A percentile compares a stretch with the other conserved stretches of the same genome.
These are phyloP conservation scores for Cercospora sesami DNA, from an alignment of 2,329 filamentous ascomycete species.

Conservation along the genomic window DNA sequence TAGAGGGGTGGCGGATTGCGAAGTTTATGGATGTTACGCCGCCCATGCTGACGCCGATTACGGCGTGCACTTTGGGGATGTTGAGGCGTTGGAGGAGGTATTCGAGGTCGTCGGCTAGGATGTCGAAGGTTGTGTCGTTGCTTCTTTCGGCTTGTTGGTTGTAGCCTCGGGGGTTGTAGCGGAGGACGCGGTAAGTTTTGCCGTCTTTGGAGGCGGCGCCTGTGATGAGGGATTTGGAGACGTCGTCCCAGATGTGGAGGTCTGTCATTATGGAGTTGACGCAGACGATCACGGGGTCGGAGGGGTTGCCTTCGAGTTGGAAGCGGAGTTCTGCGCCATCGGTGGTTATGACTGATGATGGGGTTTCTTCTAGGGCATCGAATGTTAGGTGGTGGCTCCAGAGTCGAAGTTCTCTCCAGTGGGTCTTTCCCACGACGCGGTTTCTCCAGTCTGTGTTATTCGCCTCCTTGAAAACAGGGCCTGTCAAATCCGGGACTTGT, in stretches of 20 bases:
- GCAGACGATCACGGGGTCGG: slow-evolving; percentile 72
- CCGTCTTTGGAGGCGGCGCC: slow-evolving; percentile 45
- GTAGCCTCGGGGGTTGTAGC: slow-evolving; percentile 75
- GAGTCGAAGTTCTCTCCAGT: slow-evolving; percentile 57
- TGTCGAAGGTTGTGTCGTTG: slow-evolving; percentile 57
- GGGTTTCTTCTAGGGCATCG: slow-evolving; percentile 61
- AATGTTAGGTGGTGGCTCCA: slow-evolving; percentile 80
- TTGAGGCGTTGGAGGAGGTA: slow-evolving; percentile 67
- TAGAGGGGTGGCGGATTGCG: slow-evolving; percentile 63
- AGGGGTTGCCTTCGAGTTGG: slow-evolving; percentile 69
- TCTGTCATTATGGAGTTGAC: slow-evolving; percentile 79
- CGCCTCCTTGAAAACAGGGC: slow-evolving; percentile 63
- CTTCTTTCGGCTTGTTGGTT: slow-evolving; percentile 43
- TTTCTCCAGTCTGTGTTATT: slow-evolving; percentile 62
- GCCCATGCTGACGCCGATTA: slow-evolving; percentile 78
- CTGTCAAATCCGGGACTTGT: slow-evolving; percentile 65
- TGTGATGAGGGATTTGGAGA: slow-evolving; percentile 61
- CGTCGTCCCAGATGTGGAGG: slow-evolving; percentile 76
- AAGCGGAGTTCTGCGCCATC: slow-evolving; percentile 72
- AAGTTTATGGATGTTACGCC: slow-evolving; percentile 76
- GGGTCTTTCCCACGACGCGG: slow-evolving; percentile 60
- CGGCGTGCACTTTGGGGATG: slow-evolving; percentile 63
- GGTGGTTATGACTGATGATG: slow-evolving; percentile 65
- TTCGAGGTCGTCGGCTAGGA: slow-evolving; percentile 67
- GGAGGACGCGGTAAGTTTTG: slow-evolving; percentile 69